phyloP scores from a whole-genome alignment of 1,284 basidiomycete species.

The Trichosporon faecale region DNA sequence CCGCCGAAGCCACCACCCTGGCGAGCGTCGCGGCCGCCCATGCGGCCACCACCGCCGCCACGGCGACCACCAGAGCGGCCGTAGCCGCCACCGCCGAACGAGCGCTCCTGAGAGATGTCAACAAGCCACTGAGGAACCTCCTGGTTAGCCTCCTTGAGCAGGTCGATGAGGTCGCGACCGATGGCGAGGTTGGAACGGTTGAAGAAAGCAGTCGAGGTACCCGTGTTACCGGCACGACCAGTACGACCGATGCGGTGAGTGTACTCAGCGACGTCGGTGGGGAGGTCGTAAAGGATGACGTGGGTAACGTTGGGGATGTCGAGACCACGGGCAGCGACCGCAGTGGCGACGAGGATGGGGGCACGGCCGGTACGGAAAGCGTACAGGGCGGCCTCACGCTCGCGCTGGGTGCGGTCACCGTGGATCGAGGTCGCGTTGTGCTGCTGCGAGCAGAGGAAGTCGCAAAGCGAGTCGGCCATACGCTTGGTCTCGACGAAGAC shows the following conservation, averaged over 20 bases:
- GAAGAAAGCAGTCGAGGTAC: conserved; percentile 91
- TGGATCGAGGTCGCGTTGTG: conserved; percentile 95
- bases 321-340: conserved; percentile 96
- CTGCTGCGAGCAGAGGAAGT: conserved; percentile 82
- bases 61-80: conserved; percentile 58
- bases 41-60: conserved; percentile 60
- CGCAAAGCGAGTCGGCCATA: conserved; percentile 97
- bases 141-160: conserved; percentile 95
- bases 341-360: conserved; percentile 95
- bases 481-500: conserved; percentile 99
- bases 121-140: conserved; percentile 92
- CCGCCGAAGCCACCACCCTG: conserved; percentile 55
- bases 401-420: conserved; percentile 94
- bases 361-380: conserved; percentile 94
- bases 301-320: conserved; percentile 99
- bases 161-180: conserved; percentile 83
- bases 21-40: conserved; percentile 58
- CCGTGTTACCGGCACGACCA: conserved; percentile 98
- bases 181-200: conserved; percentile 90
- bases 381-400: conserved; percentile 91
- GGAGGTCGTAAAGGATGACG: conserved; percentile 93
- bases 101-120: conserved; percentile 74
- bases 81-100: conserved; percentile 62
- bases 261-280: conserved; percentile 97
- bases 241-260: conserved; percentile 99